Base-by-base conservation (phyloP, 2,329 filamentous ascomycete species). In the Chlorencoelia australis region DNA sequence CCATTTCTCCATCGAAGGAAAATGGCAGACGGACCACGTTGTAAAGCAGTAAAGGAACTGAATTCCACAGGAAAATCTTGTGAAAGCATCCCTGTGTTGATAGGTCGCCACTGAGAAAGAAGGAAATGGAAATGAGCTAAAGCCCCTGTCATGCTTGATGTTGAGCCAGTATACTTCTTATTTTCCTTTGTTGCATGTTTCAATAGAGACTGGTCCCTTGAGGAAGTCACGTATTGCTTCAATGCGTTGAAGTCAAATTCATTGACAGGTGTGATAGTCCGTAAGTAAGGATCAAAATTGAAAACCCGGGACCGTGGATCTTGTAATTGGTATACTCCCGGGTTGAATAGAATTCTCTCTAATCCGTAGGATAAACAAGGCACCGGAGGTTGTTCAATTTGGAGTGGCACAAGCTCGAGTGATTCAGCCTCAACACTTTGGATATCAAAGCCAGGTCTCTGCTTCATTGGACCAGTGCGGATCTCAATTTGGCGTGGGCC, bases 221-320 rank as follows among this genome's bases (percentile, higher is more conserved):
- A 96, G 0, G 91, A 95, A 0, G 88, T 95, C 46, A 94, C 77
- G 59, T 94, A 98, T 44, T 79, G 71, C 57, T 83, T 85, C 36
- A 98, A 61, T 3, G 86, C 79, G 40, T 83, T 73, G 58, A 94
- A 98, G 54, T 98, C 85, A 53, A 98, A 98, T 54, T 98, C 85
- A 2, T 74, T 67, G 11, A 91, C 79, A 2, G 91, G 88, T 86
- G 96, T 96, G 50, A 98, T 93, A 35, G 77, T 78, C 42, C 87
- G 76, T 14, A 98, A 70, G 53, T 95, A 95, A 0, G 93, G 91
- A 55, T 98, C 89, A 52, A 98, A 98, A 57, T 98, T 98, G 69
- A 78, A 98, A 5, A 96, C 86, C 13, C 78, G 73, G 25, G 89
- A 87, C 40, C 85, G 75, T 16, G 81, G 78, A 57, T 98, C 91